phyloP scores from a whole-genome alignment of 768 basidiomycete genomes.

The Macrolepiota dolichaula region DNA sequence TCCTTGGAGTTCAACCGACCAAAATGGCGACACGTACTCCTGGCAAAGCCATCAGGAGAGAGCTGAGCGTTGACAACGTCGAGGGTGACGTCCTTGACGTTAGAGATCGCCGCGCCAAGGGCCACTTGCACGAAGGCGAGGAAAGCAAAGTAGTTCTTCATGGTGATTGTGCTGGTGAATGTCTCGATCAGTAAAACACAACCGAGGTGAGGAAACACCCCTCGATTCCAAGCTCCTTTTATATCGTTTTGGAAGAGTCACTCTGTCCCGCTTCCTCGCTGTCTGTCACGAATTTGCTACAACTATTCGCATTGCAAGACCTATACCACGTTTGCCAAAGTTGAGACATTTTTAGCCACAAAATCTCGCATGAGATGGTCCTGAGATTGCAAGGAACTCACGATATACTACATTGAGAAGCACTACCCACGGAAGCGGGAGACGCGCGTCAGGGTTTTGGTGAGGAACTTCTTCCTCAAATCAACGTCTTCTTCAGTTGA shows the following conservation, averaged over 20 bases:
- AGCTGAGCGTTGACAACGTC: conserved; percentile 35
- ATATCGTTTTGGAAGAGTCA: background rate
- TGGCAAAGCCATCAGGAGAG: conserved; percentile 38
- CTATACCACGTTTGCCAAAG: background rate
- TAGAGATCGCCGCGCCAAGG: conserved; percentile 19
- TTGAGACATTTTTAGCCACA: background rate
- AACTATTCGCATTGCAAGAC: background rate
- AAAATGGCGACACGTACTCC: conserved; percentile 5
- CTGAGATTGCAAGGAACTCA: background rate
- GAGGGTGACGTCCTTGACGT: conserved; percentile 23
- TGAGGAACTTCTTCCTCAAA: conserved; percentile 11
- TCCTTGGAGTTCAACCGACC: background rate
- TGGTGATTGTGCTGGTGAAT: background rate
- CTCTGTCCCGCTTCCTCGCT: background rate
- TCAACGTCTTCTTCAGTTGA: background rate
- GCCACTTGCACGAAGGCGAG: conserved; percentile 16
- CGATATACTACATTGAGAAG: background rate
- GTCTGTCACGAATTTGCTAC: background rate
- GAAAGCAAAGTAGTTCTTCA: conserved; percentile 8
- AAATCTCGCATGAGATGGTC: background rate
- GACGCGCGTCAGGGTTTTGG: background rate
- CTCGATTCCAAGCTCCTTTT: background rate
- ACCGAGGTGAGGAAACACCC: background rate
- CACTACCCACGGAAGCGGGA: background rate
- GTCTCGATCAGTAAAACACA: conserved; percentile 3